Base-by-base conservation (phyloP, 176 grass and related monocot species). In the Zea luxurians region DNA sequence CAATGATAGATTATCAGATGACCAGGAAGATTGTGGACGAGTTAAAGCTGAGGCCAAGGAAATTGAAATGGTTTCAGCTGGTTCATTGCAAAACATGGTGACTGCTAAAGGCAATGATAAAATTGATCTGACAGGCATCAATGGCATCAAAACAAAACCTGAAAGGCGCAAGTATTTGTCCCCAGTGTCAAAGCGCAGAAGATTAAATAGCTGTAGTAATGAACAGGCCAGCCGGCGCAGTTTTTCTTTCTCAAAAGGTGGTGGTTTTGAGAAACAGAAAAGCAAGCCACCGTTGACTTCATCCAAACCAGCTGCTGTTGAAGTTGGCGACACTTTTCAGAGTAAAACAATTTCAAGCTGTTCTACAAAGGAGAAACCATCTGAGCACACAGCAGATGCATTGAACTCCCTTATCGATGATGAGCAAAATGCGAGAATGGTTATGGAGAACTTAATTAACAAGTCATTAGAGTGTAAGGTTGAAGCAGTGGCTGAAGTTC, bases 141-240 rank as follows among this genome's bases (percentile, higher is more conserved):
- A 73, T 85, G 66, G 74, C 45, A 68, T 48, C 9, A 93, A 89
- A 85, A 78, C 71, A 67, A 92, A 92, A 76, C 79, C 72, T 66
- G 78, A 81, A 73, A 72, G 61, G 52, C 88, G 79, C 59, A 79
- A 82, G 48, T 94, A 90, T 86, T 94, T 94, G 80, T 83, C 88
- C 3, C 96, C 92, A 53, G 75, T 92, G 42, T 75, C 85, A 62
- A 99, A 99, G 74, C 88, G 81, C 67, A 92, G 90, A 82, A 92
- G 84, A 81, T 80, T 99, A 82, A 77, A 68, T 88, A 91, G 54
- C 81, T 92, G 81, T 70, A 93, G 91, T 68, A 78, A 88, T 76
- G 87, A 99, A 41, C 78, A 74, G 68, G 81, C 73, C 82, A 73
- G 68, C 65, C 48, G 61, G 17, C 72, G 17, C 10, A 70, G 65